A percentile compares a stretch with the other conserved stretches of the same genome.
Conservation (phyloP, 805 yeast species). For the Scheffersomyces amazonensis region DNA sequence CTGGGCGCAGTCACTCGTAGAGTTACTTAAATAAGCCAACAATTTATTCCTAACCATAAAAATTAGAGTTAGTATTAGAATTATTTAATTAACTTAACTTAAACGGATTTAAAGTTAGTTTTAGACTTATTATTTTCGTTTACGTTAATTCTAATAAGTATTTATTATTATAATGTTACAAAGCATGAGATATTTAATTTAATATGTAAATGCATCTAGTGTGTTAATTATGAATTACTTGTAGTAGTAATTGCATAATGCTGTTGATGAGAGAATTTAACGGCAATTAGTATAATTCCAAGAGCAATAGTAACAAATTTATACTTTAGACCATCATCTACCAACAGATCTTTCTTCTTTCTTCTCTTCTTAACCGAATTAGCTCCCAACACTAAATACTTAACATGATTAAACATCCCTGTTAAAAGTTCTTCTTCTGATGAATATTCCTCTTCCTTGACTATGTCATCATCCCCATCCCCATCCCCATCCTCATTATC, state of each 20-base stretch:
- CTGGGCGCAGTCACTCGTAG: too few relatives aligned
- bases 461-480: constrained; percentile 11
- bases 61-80: too few relatives aligned
- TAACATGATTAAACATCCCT: constrained; percentile 33
- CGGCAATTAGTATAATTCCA: constrained; percentile 39
- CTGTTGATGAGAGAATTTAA: constrained; percentile 27
- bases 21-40: too few relatives aligned
- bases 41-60: too few relatives aligned
- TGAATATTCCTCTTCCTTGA: constrained; percentile 3
- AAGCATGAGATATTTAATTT: too few relatives aligned
- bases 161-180: too few relatives aligned
- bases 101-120: too few relatives aligned
- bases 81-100: too few relatives aligned
- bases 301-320: constrained; percentile 41
- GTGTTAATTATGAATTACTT: too few relatives aligned
- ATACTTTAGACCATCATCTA: constrained; percentile 39
- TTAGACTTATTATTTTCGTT: too few relatives aligned
- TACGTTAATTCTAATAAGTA: too few relatives aligned
- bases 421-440: constrained; percentile 13
- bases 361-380: constrained; percentile 4
- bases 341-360: constrained; percentile 18
- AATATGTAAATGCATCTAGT: too few relatives aligned
- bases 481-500: constrained; percentile 11
- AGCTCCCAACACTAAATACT: constrained; percentile 29
- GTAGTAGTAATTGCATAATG: constrained; percentile 38